Evolutionary conservation across 768 basidiomycete genomes (phyloP), one percentile per base, ranked within the genome.

Genomic region (Trametes cingulata): DNA sequence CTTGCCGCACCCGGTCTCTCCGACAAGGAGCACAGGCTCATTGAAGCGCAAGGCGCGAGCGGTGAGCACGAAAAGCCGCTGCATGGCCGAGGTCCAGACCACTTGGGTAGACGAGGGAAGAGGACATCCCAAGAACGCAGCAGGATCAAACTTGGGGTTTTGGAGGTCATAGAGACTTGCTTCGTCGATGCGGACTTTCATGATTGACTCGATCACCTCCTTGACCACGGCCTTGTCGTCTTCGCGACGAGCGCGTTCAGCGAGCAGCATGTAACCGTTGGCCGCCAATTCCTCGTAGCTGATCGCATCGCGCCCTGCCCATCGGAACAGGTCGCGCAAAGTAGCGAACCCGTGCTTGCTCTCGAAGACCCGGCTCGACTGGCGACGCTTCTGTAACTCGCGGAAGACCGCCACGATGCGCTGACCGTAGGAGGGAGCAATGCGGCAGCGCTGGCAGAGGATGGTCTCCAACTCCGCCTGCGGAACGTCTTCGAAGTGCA

Each of bases 291-390:
- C 89, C 68, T 97, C 92, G 71, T 94, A 93, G 9, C 90, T 88
- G 49, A 91, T 76, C 1, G 95, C 94, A 58, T 92, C 91, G 58
- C 97, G 79, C 4, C 88, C 89, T 7, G 95, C 97, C 97, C 97
- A 99, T 43, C 97, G 86, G 75, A 99, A 99, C 17, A 99, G 77
- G 71, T 99, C 97, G 40, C 97, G 91, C 4, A 99, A 82, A 1
- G 97, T 99, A 0, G 93, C 97, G 69, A 98, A 99, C 0, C 95
- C 90, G 49, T 96, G 91, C 73, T 95, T 98, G 70, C 94, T 96
- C 75, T 99, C 97, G 70, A 99, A 99, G 37, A 99, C 91, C 25
- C 97, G 85, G 37, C 90, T 84, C 0, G 88, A 83, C 72, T 98
- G 95, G 7, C 97, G 83, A 27, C 93, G 88, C 61, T 92, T 93